Percentiles rank a stretch among this genome's conserved stretches.
Evolutionary conservation across 805 yeast species (phyloP).

Genomic region (Spathaspora gorwiae): DNA sequence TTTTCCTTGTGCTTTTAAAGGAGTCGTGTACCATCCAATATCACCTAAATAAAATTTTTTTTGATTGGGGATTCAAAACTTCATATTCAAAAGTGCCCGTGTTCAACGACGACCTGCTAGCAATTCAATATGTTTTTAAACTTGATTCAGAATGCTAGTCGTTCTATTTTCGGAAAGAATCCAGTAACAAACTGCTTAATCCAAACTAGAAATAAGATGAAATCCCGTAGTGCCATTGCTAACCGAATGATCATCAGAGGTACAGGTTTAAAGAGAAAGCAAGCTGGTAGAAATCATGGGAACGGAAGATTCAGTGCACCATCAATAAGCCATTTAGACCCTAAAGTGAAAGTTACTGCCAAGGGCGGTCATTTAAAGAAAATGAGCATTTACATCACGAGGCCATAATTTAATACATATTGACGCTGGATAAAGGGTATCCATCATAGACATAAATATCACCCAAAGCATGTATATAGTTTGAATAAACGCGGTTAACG

Average conservation of each 20-base stretch:
- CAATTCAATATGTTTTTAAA: conserved; percentile 3
- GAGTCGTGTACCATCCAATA: conserved; percentile 2
- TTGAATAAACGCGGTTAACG: neutral
- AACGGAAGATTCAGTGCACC: conserved; percentile 81
- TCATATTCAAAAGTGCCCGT: no score
- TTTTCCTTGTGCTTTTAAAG: no score
- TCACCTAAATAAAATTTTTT: neutral
- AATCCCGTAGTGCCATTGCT: conserved; percentile 83
- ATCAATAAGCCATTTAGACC: conserved; percentile 54
- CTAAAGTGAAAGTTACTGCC: conserved; percentile 49
- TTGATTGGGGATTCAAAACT: no score
- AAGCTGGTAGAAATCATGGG: conserved; percentile 89
- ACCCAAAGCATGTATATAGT: neutral
- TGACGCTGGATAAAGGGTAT: no score
- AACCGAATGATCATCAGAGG: conserved; percentile 82
- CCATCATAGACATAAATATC: no score
- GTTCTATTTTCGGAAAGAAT: conserved; percentile 12
- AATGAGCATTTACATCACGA: neutral
- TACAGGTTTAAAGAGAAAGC: conserved; percentile 48
- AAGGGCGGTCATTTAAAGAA: conserved; percentile 56
- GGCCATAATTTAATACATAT: no score
- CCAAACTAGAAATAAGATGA: conserved; percentile 48
- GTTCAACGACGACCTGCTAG: neutral
- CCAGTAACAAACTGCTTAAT: conserved; percentile 21
- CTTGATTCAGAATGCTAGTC: conserved; percentile 3